These are phyloP conservation scores for Nyctanthes arbortristis DNA, from an alignment of 257 asterid genomes.

Conservation along the genomic window DNA sequence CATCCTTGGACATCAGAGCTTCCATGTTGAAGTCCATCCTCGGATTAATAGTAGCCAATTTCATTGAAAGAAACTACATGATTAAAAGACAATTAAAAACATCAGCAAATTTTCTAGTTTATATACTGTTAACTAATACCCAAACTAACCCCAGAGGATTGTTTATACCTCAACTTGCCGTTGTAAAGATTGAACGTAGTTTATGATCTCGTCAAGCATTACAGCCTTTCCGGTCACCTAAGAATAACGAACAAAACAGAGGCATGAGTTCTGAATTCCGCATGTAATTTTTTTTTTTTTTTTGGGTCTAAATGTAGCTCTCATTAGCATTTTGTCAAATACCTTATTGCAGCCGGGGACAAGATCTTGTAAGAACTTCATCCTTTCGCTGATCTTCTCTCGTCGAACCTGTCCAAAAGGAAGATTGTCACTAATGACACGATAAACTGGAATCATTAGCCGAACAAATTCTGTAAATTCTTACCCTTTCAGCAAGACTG, in stretches of 20 bases:
- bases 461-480: neutral
- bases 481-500: constrained; percentile 94
- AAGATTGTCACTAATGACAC: neutral
- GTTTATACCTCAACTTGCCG: constrained; percentile 80
- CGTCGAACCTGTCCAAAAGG: constrained; percentile 65
- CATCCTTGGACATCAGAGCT: constrained; percentile 74
- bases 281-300: constrained; percentile 1
- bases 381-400: constrained; percentile 90
- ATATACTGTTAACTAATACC: neutral
- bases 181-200: constrained; percentile 84
- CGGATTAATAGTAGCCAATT: constrained; percentile 75
- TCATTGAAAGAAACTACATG: constrained; percentile 87
- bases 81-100: neutral
- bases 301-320: neutral
- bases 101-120: constrained; percentile 2
- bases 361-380: constrained; percentile 87
- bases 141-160: constrained; percentile 10
- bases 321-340: neutral
- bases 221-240: constrained; percentile 97
- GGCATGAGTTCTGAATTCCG: constrained; percentile 8
- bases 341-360: constrained; percentile 99
- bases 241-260: neutral
- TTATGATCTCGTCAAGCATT: constrained; percentile 94
- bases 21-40: constrained; percentile 77
- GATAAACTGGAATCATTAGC: neutral